Base-by-base conservation (phyloP, 1,284 basidiomycete species). In the Pseudozyma flocculosa region DNA sequence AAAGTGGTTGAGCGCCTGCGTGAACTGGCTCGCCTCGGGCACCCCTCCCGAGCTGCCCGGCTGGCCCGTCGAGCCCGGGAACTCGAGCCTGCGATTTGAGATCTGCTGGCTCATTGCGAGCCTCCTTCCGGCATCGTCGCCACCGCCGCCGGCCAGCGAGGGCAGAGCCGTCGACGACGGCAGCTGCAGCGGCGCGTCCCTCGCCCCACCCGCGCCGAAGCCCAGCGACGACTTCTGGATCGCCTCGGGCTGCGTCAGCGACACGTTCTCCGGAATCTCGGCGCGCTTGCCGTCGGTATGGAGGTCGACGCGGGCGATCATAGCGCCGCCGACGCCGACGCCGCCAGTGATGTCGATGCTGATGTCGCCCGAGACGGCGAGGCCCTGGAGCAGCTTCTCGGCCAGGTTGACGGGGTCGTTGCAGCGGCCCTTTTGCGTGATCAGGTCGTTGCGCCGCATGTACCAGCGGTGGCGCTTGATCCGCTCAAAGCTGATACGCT, bases 381-480 rank as follows among this genome's bases (percentile, higher is more conserved):
- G 65, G 41, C 74, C 74, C 30, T 76, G 72, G 30, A 77, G 45
- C 22, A 77, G 72, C 48, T 72, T 65, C 43, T 75, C 75, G 23
- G 75, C 75, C n/a, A 77, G 62, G 18, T 64, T 68, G 50, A 72
- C 67, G 0, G 75, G 72, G 32, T 77, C 75, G 48, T 63, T 72
- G 64, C 70, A 74, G 37, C 62, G 60, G 45, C 72, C 70, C 43
- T 59, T 59, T n/a, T 59, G 54, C 21, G 62, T 59, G 40, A 77
- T 56, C 32, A 76, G 63, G 17, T 54, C 45, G 56, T 77, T 77
- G 30, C 48, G 32, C 4, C 75, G 71, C 29, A 55, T 68, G 58
- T 61, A 77, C 75, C 75, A 77, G 34, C 74, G 66, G 50, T 78
- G 74, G 14, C 67, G 58, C 53, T 73, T 67, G 50, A 78, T 75